phyloP scores from a whole-genome alignment of 495 filamentous ascomycete genomes.

The Aspergillus carlsbadensis region DNA sequence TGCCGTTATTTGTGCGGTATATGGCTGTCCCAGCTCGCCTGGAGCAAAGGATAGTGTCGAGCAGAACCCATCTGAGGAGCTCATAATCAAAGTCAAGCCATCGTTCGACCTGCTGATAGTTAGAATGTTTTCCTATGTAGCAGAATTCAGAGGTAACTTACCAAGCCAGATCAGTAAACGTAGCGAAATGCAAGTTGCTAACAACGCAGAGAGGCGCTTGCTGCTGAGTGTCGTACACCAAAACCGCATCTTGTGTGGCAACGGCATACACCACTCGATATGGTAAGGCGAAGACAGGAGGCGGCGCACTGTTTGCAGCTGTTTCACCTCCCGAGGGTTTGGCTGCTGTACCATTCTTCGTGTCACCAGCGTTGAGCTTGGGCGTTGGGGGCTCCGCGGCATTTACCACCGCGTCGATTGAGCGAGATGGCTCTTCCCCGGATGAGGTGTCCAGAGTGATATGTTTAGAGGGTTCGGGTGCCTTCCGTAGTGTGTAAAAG shows the following conservation, averaged over 20 bases:
- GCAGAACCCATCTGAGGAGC: conserved; percentile 96
- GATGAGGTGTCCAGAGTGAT: conserved; percentile 95
- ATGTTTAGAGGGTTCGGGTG: conserved; percentile 68
- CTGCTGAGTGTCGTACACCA: conserved; percentile 97
- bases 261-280: conserved; percentile 97
- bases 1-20: conserved; percentile 64
- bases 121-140: conserved; percentile 21
- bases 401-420: conserved; percentile 73
- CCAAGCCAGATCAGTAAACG: conserved; percentile 96
- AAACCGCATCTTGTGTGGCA: conserved; percentile 93
- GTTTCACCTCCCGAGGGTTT: conserved; percentile 54
- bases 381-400: conserved; percentile 71
- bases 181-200: conserved; percentile 95
- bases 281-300: conserved; percentile 75
- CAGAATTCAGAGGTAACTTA: conserved; percentile 41
- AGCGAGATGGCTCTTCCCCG: conserved; percentile 75
- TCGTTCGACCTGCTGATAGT: conserved; percentile 77
- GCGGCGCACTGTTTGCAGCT: conserved; percentile 52
- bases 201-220: conserved; percentile 88
- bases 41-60: conserved; percentile 81
- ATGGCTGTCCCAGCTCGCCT: conserved; percentile 85
- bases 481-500: conserved; percentile 76
- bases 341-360: conserved; percentile 47
- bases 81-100: conserved; percentile 88
- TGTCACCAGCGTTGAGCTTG: conserved; percentile 39